Percentiles rank a stretch among this genome's conserved stretches.
Evolutionary conservation across 345 rosid species (phyloP).

Genomic region (Moricandia arvensis): DNA sequence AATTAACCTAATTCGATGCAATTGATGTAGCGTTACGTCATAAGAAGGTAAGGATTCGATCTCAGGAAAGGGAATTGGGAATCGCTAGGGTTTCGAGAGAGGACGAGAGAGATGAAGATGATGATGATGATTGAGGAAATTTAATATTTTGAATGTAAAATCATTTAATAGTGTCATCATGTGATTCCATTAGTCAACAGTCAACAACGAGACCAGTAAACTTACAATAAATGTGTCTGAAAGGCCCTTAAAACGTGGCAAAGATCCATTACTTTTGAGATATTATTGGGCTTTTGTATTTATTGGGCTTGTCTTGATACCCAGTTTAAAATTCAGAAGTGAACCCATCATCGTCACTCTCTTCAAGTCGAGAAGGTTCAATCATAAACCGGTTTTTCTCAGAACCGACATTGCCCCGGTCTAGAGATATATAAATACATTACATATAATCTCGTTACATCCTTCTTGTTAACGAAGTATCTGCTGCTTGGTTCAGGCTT

Average conservation of each 20-base stretch:
- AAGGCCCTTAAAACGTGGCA: neutral
- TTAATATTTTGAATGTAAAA: neutral
- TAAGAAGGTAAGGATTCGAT: constrained; percentile 13
- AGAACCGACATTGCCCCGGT: constrained; percentile 23
- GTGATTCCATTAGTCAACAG: neutral
- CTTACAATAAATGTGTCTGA: neutral
- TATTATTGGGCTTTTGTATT: neutral
- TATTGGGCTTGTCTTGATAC: no score
- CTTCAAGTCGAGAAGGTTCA: neutral
- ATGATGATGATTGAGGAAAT: neutral
- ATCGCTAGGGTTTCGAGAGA: constrained; percentile 7
- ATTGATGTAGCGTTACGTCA: constrained; percentile 30
- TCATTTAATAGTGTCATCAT: neutral
- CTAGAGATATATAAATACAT: neutral
- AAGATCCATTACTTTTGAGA: neutral
- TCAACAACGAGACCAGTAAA: neutral
- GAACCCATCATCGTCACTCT: neutral
- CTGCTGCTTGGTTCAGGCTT: constrained; percentile 27
- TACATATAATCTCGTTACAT: constrained; percentile 3
- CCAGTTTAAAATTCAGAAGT: no score
- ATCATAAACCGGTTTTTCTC: constrained; percentile 5
- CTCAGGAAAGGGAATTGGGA: constrained; percentile 13
- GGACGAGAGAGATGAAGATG: neutral
- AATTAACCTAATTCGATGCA: constrained; percentile 20
- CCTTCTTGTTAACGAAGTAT: constrained; percentile 11